Percentiles rank a stretch among this genome's conserved stretches.
Conservation (phyloP, 345 rosid genomes). For the Raphanus raphanistrum region DNA sequence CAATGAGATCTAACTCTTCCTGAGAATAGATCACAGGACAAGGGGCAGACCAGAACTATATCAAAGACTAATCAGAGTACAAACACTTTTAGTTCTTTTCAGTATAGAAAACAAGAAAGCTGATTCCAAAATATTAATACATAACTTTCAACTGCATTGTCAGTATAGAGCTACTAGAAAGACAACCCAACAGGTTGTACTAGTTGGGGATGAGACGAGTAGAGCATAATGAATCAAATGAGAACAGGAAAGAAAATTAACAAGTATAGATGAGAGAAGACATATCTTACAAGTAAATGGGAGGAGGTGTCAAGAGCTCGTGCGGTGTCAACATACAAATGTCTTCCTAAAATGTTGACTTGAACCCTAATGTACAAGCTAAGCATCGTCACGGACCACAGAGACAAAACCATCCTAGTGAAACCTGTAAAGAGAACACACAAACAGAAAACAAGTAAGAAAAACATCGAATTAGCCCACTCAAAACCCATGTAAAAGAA, state of each 20-base stretch:
- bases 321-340: constrained; percentile 89
- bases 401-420: constrained; percentile 72
- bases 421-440: constrained; percentile 60
- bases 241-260: background rate
- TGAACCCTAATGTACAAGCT: constrained; percentile 90
- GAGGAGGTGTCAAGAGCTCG: constrained; percentile 72
- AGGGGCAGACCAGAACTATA: background rate
- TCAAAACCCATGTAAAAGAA: background rate
- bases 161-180: background rate
- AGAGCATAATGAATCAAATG: too few species aligned
- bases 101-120: background rate
- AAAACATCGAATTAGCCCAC: constrained; percentile 7
- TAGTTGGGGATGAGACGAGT: too few species aligned
- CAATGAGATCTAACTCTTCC: constrained; percentile 76
- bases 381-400: constrained; percentile 86
- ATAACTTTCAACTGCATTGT: background rate
- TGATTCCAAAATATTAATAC: background rate
- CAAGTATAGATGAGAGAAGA: constrained; percentile 5
- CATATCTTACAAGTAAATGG: constrained; percentile 57
- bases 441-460: background rate
- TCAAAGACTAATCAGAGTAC: constrained; percentile 14
- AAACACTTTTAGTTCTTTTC: background rate
- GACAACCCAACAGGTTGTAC: background rate
- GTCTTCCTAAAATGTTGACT: constrained; percentile 95
- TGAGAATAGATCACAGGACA: constrained; percentile 34